Evolutionary conservation across 2,329 filamentous ascomycete genomes (phyloP).

Genomic region (Monilinia fructicola): DNA sequence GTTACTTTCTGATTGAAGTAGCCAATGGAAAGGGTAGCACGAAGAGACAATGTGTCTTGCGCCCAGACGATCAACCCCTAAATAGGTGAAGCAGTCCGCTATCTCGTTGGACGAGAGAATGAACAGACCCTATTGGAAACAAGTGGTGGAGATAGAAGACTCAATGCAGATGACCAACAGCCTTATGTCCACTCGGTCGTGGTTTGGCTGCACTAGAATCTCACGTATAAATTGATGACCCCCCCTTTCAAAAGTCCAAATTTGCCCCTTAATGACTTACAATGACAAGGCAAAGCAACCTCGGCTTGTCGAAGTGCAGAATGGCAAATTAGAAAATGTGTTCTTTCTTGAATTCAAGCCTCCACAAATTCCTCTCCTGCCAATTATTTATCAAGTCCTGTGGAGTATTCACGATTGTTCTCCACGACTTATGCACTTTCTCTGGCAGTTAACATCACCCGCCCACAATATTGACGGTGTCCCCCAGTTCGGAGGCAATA

Average conservation of each 20-base stretch:
- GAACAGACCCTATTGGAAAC: constrained; percentile 24
- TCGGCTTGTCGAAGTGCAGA: constrained; percentile 3
- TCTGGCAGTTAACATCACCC: neutral
- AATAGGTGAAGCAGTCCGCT: constrained; percentile 29
- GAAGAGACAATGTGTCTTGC: constrained; percentile 21
- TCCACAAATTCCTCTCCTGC: constrained; percentile 1
- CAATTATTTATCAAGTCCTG: constrained; percentile 10
- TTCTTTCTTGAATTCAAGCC: constrained; percentile 2
- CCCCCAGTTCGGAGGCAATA: neutral
- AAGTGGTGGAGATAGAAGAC: constrained; percentile 35
- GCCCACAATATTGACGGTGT: neutral
- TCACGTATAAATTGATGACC: constrained; percentile 34
- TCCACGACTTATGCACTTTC: neutral
- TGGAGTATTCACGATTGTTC: neutral
- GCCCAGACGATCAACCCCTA: constrained; percentile 24
- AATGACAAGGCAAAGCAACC: constrained; percentile 24
- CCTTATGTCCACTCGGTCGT: constrained; percentile 35
- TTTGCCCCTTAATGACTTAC: constrained; percentile 28
- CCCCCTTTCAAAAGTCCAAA: constrained; percentile 23
- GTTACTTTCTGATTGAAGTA: constrained; percentile 18
- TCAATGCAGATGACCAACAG: constrained; percentile 34
- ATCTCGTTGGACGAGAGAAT: constrained; percentile 23
- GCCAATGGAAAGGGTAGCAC: constrained; percentile 28
- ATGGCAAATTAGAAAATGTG: neutral
- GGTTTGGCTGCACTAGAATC: constrained; percentile 25